phyloP scores from a whole-genome alignment of 805 yeast species.

The Yarrowia sp. region DNA sequence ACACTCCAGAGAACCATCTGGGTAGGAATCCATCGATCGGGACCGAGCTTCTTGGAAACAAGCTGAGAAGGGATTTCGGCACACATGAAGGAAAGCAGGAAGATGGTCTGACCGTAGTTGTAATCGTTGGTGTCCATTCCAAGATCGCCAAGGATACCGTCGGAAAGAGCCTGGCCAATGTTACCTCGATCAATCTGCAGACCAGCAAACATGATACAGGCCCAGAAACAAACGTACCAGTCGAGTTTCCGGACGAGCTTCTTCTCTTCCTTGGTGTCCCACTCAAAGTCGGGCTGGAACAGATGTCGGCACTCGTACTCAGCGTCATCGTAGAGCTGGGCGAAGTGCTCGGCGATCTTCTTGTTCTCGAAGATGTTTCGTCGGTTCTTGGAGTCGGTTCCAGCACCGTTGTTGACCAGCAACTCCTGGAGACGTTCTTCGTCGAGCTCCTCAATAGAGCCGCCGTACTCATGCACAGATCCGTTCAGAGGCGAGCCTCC shows the following conservation, averaged over 20 bases:
- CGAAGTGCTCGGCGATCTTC: slow-evolving; percentile 47
- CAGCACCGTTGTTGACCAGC: slow-evolving; percentile 17
- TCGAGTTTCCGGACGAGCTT: slow-evolving; percentile 53
- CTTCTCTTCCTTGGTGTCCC: slow-evolving; percentile 54
- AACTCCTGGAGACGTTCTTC: slow-evolving; percentile 23
- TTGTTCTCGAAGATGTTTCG: slow-evolving; percentile 46
- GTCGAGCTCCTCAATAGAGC: neutral
- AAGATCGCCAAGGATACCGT: slow-evolving; percentile 53
- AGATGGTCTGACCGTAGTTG: slow-evolving; percentile 59
- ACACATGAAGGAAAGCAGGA: slow-evolving; percentile 51
- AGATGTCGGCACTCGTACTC: slow-evolving; percentile 54
- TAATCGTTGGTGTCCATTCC: slow-evolving; percentile 54
- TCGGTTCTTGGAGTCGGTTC: neutral
- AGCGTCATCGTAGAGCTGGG: slow-evolving; percentile 47
- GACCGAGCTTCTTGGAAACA: slow-evolving; percentile 60
- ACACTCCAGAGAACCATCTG: slow-evolving; percentile 59
- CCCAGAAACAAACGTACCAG: slow-evolving; percentile 54
- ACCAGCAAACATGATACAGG: slow-evolving; percentile 58
- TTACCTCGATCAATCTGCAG: slow-evolving; percentile 60
- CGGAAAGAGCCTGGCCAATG: slow-evolving; percentile 57
- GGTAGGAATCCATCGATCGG: slow-evolving; percentile 62
- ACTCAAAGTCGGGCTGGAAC: slow-evolving; percentile 57
- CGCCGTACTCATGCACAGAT: slow-evolving; percentile 1
- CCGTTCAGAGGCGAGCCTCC: neutral
- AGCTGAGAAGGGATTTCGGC: slow-evolving; percentile 70